Evolutionary conservation across 208 protist genomes (phyloP).

Genomic region (Phytomonas sp.): DNA sequence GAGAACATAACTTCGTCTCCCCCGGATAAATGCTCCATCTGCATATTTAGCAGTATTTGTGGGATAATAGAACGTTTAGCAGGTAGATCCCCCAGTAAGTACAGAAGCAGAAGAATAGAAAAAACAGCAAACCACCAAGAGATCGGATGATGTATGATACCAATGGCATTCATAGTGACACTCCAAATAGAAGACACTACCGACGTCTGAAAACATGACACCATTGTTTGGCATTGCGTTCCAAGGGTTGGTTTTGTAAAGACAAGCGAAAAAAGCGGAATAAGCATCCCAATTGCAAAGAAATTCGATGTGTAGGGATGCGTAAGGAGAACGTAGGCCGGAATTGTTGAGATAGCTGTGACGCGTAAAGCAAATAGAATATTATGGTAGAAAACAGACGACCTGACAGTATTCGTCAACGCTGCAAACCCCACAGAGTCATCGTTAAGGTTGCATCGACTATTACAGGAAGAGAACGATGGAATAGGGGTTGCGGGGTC

Average conservation of each 20-base stretch:
- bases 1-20: constrained; percentile 23
- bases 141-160: constrained; percentile 18
- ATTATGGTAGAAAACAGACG: constrained; percentile 20
- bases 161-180: constrained; percentile 34
- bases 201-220: constrained; percentile 19
- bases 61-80: constrained; percentile 47
- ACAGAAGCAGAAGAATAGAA: constrained; percentile 21
- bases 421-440: constrained; percentile 30
- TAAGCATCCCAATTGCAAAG: constrained; percentile 23
- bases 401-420: constrained; percentile 24
- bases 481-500: constrained; percentile 9
- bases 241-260: constrained; percentile 31
- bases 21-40: constrained; percentile 34
- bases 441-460: constrained; percentile 19
- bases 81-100: constrained; percentile 41
- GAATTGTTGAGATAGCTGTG: constrained; percentile 32
- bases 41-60: constrained; percentile 47
- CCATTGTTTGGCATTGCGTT: constrained; percentile 24
- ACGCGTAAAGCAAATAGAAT: constrained; percentile 33
- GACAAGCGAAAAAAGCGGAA: constrained; percentile 24
- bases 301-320: constrained; percentile 22
- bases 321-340: constrained; percentile 28
- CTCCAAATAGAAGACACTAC: constrained; percentile 30
- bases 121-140: constrained; percentile 66
- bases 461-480: constrained; percentile 6